These are phyloP conservation scores for Phytophthora fragariae DNA, from an alignment of 352 stramenopile species.

Conservation along the genomic window DNA sequence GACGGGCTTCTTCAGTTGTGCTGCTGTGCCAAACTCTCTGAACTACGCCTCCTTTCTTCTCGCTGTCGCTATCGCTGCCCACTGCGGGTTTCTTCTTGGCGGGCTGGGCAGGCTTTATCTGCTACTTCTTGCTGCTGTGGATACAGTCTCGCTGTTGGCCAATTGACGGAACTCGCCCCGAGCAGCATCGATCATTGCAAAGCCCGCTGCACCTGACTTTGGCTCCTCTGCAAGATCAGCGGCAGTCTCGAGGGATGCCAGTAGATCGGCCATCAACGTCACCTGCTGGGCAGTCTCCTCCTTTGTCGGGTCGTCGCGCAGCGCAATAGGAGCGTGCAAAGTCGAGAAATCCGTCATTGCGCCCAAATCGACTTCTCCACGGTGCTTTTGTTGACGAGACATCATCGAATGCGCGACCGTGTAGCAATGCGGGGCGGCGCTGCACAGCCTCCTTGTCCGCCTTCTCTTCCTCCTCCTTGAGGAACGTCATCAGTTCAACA, in stretches of 20 bases:
- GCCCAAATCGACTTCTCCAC: conserved; percentile 71
- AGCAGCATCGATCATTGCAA: conserved; percentile 40
- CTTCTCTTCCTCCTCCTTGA: conserved; percentile 82
- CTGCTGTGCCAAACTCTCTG: conserved; percentile 68
- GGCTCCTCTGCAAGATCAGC: conserved; percentile 41
- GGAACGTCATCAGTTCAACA: conserved; percentile 74
- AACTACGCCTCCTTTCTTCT: conserved; percentile 76
- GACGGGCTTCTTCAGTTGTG: conserved; percentile 21
- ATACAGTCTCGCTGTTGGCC: conserved; percentile 60
- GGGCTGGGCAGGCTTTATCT: conserved; percentile 12
- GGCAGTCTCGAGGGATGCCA: conserved; percentile 76
- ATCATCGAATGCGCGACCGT: conserved; percentile 75
- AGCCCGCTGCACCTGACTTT: conserved; percentile 10
- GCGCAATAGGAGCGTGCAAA: conserved; percentile 78
- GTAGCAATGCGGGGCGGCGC: conserved; percentile 69
- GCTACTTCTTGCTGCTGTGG: conserved; percentile 34
- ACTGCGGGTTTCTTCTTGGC: conserved; percentile 33
- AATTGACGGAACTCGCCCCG: conserved; percentile 73
- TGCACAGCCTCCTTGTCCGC: conserved; percentile 76
- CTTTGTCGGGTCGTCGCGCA: conserved; percentile 67
- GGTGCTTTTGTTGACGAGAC: conserved; percentile 58
- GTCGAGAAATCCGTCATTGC: conserved; percentile 85
- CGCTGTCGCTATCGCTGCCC: conserved; percentile 69
- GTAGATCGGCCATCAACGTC: conserved; percentile 76
- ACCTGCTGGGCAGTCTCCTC: conserved; percentile 62